phyloP scores from a whole-genome alignment of 2,329 filamentous ascomycete genomes.

The Penicillium frequentans region DNA sequence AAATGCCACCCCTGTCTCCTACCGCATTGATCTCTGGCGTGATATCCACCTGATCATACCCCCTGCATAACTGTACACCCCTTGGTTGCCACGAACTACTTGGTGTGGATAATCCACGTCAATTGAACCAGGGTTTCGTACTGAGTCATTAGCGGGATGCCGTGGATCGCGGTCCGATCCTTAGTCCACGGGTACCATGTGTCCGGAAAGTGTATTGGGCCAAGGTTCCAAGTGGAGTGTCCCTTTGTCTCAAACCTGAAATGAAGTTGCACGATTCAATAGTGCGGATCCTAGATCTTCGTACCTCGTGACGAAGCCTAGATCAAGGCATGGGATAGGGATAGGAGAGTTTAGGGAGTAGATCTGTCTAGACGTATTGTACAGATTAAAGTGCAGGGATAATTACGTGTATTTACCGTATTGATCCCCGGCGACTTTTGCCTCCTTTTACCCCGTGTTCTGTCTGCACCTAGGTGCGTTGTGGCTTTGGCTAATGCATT shows the following conservation, averaged over 20 bases:
- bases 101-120: too few species aligned
- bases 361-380: neutral
- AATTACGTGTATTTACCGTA: neutral
- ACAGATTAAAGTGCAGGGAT: neutral
- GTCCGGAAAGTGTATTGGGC: neutral
- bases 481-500: neutral
- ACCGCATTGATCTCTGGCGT: neutral
- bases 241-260: neutral
- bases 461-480: neutral
- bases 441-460: neutral
- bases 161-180: constrained; percentile 11
- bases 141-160: neutral
- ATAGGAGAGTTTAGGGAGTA: neutral
- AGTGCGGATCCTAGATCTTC: neutral
- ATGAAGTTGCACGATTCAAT: neutral
- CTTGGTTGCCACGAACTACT: too few species aligned
- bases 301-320: neutral
- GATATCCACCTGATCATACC: neutral
- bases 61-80: neutral
- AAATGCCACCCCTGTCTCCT: neutral
- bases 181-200: constrained; percentile 3
- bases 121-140: neutral
- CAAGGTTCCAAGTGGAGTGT: neutral
- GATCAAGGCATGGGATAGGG: neutral
- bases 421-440: neutral